Evolutionary conservation across 768 basidiomycete species (phyloP).

Genomic region (Psilocybe subaeruginosa): DNA sequence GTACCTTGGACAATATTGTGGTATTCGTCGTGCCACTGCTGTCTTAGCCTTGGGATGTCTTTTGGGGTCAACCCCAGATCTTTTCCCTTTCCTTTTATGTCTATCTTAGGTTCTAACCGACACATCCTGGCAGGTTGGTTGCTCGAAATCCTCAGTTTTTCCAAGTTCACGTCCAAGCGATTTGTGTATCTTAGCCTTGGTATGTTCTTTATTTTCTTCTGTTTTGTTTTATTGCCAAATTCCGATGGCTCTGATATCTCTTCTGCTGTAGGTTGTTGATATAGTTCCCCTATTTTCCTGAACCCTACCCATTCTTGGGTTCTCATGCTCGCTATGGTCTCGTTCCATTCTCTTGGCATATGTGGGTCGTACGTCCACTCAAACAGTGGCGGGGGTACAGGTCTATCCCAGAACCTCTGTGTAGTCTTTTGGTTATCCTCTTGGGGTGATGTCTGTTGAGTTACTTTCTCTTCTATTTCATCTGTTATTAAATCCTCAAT

Average conservation of each 20-base stretch:
- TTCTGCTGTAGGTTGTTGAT: neutral
- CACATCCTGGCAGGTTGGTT: neutral
- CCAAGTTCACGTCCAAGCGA: too few species aligned
- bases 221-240: too few species aligned
- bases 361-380: constrained; percentile 18
- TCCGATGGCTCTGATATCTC: neutral
- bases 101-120: neutral
- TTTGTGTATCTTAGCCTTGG: neutral
- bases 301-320: neutral
- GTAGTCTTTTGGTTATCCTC: neutral
- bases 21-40: constrained; percentile 8
- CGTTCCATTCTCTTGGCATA: constrained; percentile 26
- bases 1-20: constrained; percentile 9
- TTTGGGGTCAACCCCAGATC: neutral
- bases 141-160: neutral
- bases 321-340: constrained; percentile 7
- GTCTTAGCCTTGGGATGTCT: constrained; percentile 9
- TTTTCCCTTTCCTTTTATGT: neutral
- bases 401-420: constrained; percentile 18
- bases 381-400: constrained; percentile 7
- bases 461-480: neutral
- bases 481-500: constrained; percentile 13
- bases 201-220: neutral
- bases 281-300: neutral
- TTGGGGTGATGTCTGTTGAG: neutral